A percentile compares a stretch with the other conserved stretches of the same genome.
phyloP scores from a whole-genome alignment of 768 basidiomycete species.

The Strobilomyces dryophilus region DNA sequence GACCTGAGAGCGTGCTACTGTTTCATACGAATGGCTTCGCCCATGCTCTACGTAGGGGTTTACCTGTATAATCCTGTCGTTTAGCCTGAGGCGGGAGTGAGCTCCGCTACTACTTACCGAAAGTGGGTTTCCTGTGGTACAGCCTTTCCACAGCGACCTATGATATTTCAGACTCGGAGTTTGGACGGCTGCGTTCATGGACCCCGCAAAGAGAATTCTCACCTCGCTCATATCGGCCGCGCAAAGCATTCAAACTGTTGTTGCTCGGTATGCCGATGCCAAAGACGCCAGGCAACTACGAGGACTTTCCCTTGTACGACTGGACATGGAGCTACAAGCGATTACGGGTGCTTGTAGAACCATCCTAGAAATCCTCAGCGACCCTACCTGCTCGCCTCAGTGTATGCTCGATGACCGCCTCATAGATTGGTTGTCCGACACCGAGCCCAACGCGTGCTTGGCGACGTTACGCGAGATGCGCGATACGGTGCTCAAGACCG shows the following conservation, averaged over 20 bases:
- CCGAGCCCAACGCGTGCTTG: background rate
- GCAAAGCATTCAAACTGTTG: background rate
- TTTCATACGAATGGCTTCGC: background rate
- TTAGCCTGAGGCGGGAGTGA: no score
- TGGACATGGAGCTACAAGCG: no score
- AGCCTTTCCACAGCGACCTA: no score
- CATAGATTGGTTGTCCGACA: background rate
- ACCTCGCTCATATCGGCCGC: background rate
- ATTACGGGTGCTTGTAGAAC: no score
- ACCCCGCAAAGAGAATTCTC: no score
- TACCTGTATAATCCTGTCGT: slow-evolving; percentile 2
- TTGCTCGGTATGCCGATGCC: no score
- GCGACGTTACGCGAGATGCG: background rate
- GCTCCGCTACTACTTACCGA: no score
- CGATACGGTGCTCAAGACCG: background rate
- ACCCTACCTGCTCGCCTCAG: background rate
- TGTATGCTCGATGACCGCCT: background rate
- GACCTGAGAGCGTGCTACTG: slow-evolving; percentile 1
- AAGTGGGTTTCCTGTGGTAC: no score
- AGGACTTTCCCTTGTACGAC: no score
- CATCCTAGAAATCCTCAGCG: no score
- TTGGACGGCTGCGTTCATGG: no score
- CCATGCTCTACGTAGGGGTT: background rate
- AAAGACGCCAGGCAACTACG: no score
- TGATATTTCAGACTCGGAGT: background rate